Base-by-base conservation (phyloP, 768 basidiomycete genomes). In the Leccinellum albellum region DNA sequence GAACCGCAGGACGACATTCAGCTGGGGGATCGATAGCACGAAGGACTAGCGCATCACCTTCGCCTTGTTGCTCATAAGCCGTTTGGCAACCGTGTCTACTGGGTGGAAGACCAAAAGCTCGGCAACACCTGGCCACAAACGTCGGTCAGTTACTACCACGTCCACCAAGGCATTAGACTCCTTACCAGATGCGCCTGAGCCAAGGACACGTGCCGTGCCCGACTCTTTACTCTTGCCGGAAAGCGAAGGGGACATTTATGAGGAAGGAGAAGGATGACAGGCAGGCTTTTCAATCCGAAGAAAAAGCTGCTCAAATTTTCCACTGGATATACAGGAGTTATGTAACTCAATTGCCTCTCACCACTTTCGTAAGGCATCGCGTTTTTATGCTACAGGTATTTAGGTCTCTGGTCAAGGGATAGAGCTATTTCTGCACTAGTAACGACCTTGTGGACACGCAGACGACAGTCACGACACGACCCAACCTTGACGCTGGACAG, bases 21-120 rank as follows among this genome's bases (percentile, higher is more conserved):
- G 51, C 3, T 12, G 45, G 35, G 13, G 42, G 21, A 37, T 23
- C 44, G 20, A 40, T 1, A 15, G 20, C 12, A 29, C 4, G 15
- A 24, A 44, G 12, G 26, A 44, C 4, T 10, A 10, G 37, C 3
- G 21, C 14, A 14, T 8, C 55, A 86, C 91, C 81, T 89, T 90
- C 60, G 80, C 79, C 78, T 94, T 94, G 83, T 98, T 97, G 72
- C 92, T 95, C 96, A 99, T 99, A 52, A 99, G 74, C 33, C 96
- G 88, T 74, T 99, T 99, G n/a, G 97, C 94, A 54, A 98, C 87
- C 1, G 97, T 99, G 75, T 99, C 94, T 23, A 94, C 91, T 20
- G 94, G 94, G 71, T 97, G 94, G 77, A 98, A 97, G 20, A 98
- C 84, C 63, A 97, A 75, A 53, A 99, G 81, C 78, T 99, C 96